Evolutionary conservation across 441 rosid genomes (phyloP), one percentile per base, ranked within the genome.

Genomic region (Brassica balearica): DNA sequence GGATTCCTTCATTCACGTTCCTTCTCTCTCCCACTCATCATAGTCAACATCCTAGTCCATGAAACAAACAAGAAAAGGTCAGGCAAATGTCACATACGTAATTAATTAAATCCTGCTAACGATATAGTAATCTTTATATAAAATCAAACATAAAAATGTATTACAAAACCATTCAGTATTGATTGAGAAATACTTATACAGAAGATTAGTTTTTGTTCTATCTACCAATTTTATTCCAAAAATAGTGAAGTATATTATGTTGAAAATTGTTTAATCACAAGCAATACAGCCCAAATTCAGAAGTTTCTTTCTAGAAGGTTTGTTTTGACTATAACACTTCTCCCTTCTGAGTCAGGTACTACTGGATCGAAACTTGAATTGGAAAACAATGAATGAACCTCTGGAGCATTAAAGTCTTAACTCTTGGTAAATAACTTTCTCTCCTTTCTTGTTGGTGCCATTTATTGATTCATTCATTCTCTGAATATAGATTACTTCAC

Each of bases 1-100:
- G 70, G 70, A 61, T 78, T 23, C 66, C 70, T 67, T 60, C 10
- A 5, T 68, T 68, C 65, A 60, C 60, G 70, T 67, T 72, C 53
- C 38, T 65, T 65, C 60, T 38, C 62, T 41, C 10, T 48, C 51
- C 59, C 70, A 51, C 19, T 51, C 19, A 51, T 51, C 58, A 10
- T 51, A 48, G 29, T 27, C 68, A 75, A 67, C 17, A 46, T 4
- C 53, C 15, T 46, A 46, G 53, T 46, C 53, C 53, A 46, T 46
- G 53, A 46, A 46, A 46, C 53, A 46, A 43, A 41, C 48, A 38
- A 38, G 46, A 3, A 8, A 41, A 41, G 48, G 48, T 41, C 48
- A 3, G n/a, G n/a, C 48, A 41, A 41, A 41, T 4, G 48, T 7
- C 48, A 41, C 12, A 41, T 41, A 41, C 48, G 0, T 10, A 41